These are phyloP conservation scores for Aethionema arabicum DNA, from an alignment of 345 rosid species.

Conservation along the genomic window DNA sequence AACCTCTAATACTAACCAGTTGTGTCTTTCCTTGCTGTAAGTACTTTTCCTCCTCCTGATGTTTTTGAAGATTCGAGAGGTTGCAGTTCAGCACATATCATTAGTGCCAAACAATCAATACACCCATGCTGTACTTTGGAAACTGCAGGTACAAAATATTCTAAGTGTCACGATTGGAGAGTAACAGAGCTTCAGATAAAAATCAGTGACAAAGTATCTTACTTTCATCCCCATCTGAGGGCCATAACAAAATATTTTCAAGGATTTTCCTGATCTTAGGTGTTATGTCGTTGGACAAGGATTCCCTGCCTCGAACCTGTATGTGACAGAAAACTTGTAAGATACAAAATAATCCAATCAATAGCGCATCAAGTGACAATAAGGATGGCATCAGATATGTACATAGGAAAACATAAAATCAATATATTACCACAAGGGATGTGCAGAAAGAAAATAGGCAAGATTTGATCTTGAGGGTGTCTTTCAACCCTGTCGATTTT, in stretches of 20 bases:
- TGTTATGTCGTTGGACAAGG: slow-evolving; percentile 48
- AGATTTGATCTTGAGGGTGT: slow-evolving; percentile 64
- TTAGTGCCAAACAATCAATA: slow-evolving; percentile 82
- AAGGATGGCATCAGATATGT: slow-evolving; percentile 13
- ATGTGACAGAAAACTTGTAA: slow-evolving; percentile 30
- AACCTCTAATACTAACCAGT: slow-evolving; percentile 33
- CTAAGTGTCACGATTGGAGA: slow-evolving; percentile 7
- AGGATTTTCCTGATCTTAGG: slow-evolving; percentile 52
- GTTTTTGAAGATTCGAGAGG: slow-evolving; percentile 44
- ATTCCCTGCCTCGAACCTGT: slow-evolving; percentile 64
- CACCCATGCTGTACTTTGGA: slow-evolving; percentile 93
- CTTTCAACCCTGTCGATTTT: slow-evolving; percentile 44
- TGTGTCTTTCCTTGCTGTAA: slow-evolving; percentile 32
- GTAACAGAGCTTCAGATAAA: slow-evolving; percentile 16
- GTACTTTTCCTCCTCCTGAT: slow-evolving; percentile 13
- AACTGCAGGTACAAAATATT: slow-evolving; percentile 47
- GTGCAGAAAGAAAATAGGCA: slow-evolving; percentile 83
- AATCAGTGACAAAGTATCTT: slow-evolving; percentile 22
- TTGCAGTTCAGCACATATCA: slow-evolving; percentile 73
- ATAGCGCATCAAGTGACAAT: slow-evolving; percentile 19
- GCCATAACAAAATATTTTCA: slow-evolving; percentile 67
- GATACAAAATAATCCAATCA: slow-evolving; percentile 8
- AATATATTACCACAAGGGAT: slow-evolving; percentile 64
- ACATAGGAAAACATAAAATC: slow-evolving; percentile 21
- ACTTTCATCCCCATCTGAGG: slow-evolving; percentile 81